phyloP scores from a whole-genome alignment of 352 stramenopile species.

The Globisporangium megalacanthum region DNA sequence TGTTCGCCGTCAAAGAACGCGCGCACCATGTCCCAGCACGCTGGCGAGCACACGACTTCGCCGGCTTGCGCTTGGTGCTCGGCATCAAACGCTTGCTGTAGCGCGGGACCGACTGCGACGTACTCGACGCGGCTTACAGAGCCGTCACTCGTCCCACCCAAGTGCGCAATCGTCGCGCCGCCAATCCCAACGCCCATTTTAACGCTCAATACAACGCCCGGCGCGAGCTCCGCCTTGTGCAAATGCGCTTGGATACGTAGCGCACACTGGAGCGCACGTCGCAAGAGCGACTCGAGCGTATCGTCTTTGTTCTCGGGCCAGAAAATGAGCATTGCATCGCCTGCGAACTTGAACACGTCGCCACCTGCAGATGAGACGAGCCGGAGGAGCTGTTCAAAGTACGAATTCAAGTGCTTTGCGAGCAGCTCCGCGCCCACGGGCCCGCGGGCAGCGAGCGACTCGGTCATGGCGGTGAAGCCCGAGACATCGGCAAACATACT shows the following conservation, averaged over 20 bases:
- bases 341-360: constrained; percentile 94
- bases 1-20: constrained; percentile 55
- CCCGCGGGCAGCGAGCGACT: constrained; percentile 83
- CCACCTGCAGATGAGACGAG: constrained; percentile 57
- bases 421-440: constrained; percentile 88
- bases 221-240: constrained; percentile 78
- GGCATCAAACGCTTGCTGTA: constrained; percentile 87
- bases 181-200: constrained; percentile 93
- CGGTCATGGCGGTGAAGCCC: constrained; percentile 91
- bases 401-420: constrained; percentile 91
- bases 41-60: constrained; percentile 86
- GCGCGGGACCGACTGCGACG: constrained; percentile 84
- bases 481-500: constrained; percentile 94
- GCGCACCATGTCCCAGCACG: constrained; percentile 71
- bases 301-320: constrained; percentile 91
- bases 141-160: constrained; percentile 86
- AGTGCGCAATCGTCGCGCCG: constrained; percentile 79
- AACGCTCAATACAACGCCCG: constrained; percentile 88
- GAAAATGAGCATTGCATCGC: constrained; percentile 94
- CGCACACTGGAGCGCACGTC: constrained; percentile 85
- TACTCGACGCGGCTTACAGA: constrained; percentile 87
- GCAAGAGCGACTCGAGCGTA: constrained; percentile 74
- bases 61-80: constrained; percentile 87
- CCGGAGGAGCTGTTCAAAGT: constrained; percentile 85
- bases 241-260: constrained; percentile 88